Conservation (phyloP, 768 basidiomycete genomes). For the Collybia sordida region DNA sequence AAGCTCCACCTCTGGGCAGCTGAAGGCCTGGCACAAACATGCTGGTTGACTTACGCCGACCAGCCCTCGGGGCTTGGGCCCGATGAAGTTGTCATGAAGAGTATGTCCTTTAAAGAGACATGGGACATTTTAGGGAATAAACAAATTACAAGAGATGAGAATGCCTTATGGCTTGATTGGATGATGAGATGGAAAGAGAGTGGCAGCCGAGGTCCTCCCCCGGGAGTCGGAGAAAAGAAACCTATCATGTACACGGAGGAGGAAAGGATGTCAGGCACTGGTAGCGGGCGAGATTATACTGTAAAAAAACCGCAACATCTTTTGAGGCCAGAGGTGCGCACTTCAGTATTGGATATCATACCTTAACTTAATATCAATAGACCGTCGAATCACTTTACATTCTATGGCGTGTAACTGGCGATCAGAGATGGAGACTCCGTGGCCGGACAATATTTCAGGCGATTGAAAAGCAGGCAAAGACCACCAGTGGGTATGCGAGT, state of each 20-base stretch:
- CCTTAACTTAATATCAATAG: slow-evolving; percentile 31
- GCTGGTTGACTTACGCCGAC: slow-evolving; percentile 72
- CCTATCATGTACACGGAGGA: slow-evolving; percentile 36
- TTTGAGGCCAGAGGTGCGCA: slow-evolving; percentile 67
- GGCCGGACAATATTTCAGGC: slow-evolving; percentile 74
- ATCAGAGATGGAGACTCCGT: slow-evolving; percentile 66
- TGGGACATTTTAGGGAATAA: slow-evolving; percentile 15
- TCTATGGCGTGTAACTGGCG: slow-evolving; percentile 68
- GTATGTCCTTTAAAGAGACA: slow-evolving; percentile 14
- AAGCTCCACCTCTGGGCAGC: slow-evolving; percentile 77
- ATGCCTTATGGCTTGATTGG: slow-evolving; percentile 46
- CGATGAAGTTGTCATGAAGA: slow-evolving; percentile 51
- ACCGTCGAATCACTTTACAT: slow-evolving; percentile 73
- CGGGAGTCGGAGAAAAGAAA: slow-evolving; percentile 47
- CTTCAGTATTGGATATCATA: not conserved
- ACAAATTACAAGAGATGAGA: slow-evolving; percentile 17
- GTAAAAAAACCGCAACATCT: slow-evolving; percentile 48
- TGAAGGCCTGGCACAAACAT: slow-evolving; percentile 70
- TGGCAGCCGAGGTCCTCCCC: slow-evolving; percentile 47
- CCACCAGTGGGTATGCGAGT: slow-evolving; percentile 60
- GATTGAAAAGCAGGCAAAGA: slow-evolving; percentile 59
- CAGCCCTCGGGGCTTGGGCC: slow-evolving; percentile 68
- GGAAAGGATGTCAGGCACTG: slow-evolving; percentile 21
- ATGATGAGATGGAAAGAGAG: slow-evolving; percentile 47
- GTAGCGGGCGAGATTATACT: slow-evolving; percentile 51